Evolutionary conservation across 331 rosid genomes (phyloP).

Genomic region (Pyrus hybrid): DNA sequence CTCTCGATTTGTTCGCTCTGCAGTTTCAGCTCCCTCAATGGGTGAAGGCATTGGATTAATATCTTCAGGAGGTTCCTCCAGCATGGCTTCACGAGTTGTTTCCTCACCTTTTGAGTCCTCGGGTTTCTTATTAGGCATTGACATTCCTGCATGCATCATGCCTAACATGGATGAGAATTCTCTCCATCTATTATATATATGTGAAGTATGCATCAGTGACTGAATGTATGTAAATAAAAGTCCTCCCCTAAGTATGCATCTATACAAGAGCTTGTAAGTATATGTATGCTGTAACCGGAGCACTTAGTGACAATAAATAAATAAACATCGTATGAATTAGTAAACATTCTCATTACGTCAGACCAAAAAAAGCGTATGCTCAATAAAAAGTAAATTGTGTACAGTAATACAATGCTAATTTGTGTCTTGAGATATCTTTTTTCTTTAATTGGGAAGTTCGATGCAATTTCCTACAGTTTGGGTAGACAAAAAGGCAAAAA

Average conservation of each 20-base stretch:
- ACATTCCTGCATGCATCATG: constrained; percentile 38
- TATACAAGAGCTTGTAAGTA: neutral
- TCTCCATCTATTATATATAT: neutral
- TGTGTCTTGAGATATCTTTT: neutral
- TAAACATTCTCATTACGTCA: neutral
- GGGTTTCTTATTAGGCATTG: constrained; percentile 18
- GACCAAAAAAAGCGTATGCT: neutral
- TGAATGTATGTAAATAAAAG: neutral
- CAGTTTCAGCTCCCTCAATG: constrained; percentile 15
- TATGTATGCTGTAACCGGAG: neutral
- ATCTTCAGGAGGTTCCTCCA: constrained; percentile 34
- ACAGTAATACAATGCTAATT: neutral
- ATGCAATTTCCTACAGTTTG: neutral
- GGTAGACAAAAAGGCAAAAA: neutral
- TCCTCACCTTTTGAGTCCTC: constrained; percentile 23
- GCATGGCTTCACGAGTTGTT: constrained; percentile 3
- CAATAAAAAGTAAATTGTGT: neutral
- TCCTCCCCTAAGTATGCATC: neutral
- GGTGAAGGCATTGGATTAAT: constrained; percentile 20
- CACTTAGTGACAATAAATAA: neutral
- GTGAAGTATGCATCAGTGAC: neutral
- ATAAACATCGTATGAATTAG: neutral
- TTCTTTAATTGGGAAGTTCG: neutral
- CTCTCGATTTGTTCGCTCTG: constrained; percentile 32
- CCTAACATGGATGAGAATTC: neutral